phyloP scores from a whole-genome alignment of 2,329 filamentous ascomycete species.

The Arthrobotrys sinensis region DNA sequence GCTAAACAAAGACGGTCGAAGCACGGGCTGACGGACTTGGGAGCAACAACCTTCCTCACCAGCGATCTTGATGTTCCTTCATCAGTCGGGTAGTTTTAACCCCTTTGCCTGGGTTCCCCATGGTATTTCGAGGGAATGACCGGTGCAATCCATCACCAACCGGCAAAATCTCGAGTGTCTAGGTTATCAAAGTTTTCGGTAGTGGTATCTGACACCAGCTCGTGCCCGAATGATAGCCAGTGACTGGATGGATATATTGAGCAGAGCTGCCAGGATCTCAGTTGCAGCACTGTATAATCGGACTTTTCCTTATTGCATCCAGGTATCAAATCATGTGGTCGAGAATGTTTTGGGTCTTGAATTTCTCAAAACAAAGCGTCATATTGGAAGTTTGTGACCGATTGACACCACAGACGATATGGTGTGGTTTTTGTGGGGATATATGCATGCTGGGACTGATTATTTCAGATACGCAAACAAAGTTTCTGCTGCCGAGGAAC shows the following conservation, averaged over 20 bases:
- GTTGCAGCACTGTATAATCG: neutral
- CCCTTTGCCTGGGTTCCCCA: neutral
- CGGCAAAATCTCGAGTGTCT: neutral
- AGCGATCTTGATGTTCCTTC: neutral
- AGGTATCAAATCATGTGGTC: neutral
- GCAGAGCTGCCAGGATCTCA: neutral
- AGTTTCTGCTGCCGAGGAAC: slow-evolving; percentile 10
- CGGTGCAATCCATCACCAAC: neutral
- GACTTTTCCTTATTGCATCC: neutral
- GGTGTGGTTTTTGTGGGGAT: too few relatives aligned
- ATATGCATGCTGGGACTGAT: too few relatives aligned
- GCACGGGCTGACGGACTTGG: slow-evolving; percentile 31
- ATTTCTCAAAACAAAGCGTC: neutral
- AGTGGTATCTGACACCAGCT: neutral
- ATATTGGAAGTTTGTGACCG: neutral
- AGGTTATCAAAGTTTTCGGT: neutral
- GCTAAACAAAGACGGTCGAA: slow-evolving; percentile 17
- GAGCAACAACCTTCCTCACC: neutral
- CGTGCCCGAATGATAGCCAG: slow-evolving; percentile 2
- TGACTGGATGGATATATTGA: slow-evolving; percentile 33
- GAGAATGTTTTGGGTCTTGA: neutral
- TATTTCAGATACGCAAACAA: neutral
- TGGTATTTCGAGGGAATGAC: neutral
- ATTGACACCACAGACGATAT: neutral
- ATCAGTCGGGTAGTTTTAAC: neutral